Percentiles rank a stretch among this genome's conserved stretches.
phyloP scores from a whole-genome alignment of 495 filamentous ascomycete genomes.

The Parachaetomium inaequale region DNA sequence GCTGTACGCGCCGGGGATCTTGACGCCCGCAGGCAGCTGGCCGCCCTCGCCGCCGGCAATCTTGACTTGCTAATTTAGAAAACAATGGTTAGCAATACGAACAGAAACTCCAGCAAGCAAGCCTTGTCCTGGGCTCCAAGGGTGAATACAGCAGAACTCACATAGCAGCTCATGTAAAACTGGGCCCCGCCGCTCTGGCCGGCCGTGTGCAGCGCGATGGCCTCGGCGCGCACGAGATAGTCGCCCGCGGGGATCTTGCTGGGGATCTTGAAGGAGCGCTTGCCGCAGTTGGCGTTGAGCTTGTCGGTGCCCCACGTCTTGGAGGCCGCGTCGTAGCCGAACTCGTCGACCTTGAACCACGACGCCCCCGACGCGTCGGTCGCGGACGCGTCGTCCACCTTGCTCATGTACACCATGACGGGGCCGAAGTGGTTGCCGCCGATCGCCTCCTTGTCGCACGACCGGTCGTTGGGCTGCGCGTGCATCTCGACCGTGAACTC shows the following conservation, averaged over 20 bases:
- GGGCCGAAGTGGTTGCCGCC: slow-evolving; percentile 48
- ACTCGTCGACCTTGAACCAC: slow-evolving; percentile 50
- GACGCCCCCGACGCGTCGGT: slow-evolving; percentile 40
- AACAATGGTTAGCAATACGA: slow-evolving; percentile 3
- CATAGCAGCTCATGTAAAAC: slow-evolving; percentile 52
- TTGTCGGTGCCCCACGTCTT: slow-evolving; percentile 47
- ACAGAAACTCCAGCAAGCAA: background rate
- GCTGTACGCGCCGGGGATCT: slow-evolving; percentile 49
- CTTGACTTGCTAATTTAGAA: slow-evolving; percentile 41
- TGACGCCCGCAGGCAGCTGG: slow-evolving; percentile 40
- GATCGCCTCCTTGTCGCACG: slow-evolving; percentile 45
- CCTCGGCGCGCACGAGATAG: slow-evolving; percentile 53
- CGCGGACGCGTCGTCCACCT: slow-evolving; percentile 48
- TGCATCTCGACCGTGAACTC: slow-evolving; percentile 32
- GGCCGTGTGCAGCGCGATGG: slow-evolving; percentile 48
- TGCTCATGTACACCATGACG: slow-evolving; percentile 52
- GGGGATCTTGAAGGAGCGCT: slow-evolving; percentile 47
- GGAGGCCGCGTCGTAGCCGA: slow-evolving; percentile 40
- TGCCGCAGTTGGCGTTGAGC: slow-evolving; percentile 52
- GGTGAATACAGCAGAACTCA: slow-evolving; percentile 26
- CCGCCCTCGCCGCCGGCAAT: slow-evolving; percentile 37
- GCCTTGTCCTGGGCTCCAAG: no score
- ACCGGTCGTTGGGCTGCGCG: slow-evolving; percentile 40
- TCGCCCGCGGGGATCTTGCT: slow-evolving; percentile 47
- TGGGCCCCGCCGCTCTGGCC: slow-evolving; percentile 39